Base-by-base conservation (phyloP, 2,329 filamentous ascomycete genomes). In the Diaporthe eres region DNA sequence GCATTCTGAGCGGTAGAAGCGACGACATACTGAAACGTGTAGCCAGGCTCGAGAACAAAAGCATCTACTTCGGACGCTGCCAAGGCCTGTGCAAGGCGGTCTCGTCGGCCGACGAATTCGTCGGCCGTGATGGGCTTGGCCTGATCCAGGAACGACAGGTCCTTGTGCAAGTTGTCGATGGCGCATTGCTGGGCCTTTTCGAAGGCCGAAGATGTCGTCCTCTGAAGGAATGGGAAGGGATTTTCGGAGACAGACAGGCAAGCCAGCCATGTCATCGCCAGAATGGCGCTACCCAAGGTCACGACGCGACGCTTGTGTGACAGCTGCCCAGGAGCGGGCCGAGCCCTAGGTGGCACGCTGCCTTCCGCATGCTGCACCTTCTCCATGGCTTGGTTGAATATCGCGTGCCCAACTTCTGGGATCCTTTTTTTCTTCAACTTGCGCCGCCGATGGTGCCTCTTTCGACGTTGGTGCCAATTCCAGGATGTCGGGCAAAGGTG, bases 21-120 rank as follows among this genome's bases (percentile, higher is more conserved):
- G 8, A 28, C 8, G 42, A 39, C 78, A 74, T 80, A 91, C 82
- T 90, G 88, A 78, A 92, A 92, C 0, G 90, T 91, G 79, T 92
- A 92, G 2, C 91, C 91, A 2, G 91, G 91, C 79, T 93, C 91
- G 1, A 92, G 84, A 2, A 92, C 84, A 77, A 93, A 93, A 0
- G 90, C 91, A 80, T 92, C 90, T 1, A 88, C 82, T 1, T 82
- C 83, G 57, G 90, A 88, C 0, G 82, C 82, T 15, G 85, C 83
- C n/a, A 93, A 82, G 12, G 90, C 90, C 74, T 82, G 80, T 1
- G 91, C 91, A 1, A 93, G 84, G n/a, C 87, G 86, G 74, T 92
- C 86, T 15, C 91, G 85, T 2, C 91, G 87, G 25, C 86, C 79
- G 4, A 91, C 81, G 77, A 90, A 92, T 77, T 92, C 91, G 0